Conservation (phyloP, 1,284 basidiomycete genomes). For the Cryptococcus sp. region DNA sequence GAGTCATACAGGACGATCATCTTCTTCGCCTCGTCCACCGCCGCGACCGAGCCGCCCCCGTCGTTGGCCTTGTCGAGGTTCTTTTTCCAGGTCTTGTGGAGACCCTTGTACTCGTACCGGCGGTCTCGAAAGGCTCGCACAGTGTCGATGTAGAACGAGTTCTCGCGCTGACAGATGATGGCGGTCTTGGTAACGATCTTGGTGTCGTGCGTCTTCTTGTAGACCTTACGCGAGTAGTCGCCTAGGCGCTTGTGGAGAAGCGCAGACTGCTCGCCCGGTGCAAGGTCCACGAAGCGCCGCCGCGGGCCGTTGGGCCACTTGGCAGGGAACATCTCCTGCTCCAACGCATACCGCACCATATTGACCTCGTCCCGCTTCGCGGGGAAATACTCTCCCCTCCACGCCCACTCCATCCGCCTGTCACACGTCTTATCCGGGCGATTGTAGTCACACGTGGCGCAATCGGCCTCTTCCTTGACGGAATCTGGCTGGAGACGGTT, state of each 20-base stretch:
- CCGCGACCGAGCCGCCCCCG: slow-evolving; percentile 69
- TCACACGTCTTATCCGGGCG: slow-evolving; percentile 94
- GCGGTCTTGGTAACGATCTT: slow-evolving; percentile 91
- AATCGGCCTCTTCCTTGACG: slow-evolving; percentile 92
- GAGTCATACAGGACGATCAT: slow-evolving; percentile 99
- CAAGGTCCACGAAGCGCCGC: slow-evolving; percentile 79
- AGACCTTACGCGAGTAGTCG: slow-evolving; percentile 97
- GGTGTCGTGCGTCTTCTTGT: slow-evolving; percentile 99
- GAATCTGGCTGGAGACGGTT: slow-evolving; percentile 98
- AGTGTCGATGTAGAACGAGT: slow-evolving; percentile 99
- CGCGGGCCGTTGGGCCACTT: slow-evolving; percentile 69
- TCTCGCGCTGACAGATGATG: slow-evolving; percentile 97
- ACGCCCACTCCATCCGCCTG: slow-evolving; percentile 93
- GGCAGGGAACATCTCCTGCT: slow-evolving; percentile 89
- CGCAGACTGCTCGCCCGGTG: slow-evolving; percentile 82
- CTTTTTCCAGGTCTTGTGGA: slow-evolving; percentile 99
- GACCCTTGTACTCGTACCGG: slow-evolving; percentile 97
- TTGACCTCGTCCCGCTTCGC: slow-evolving; percentile 97
- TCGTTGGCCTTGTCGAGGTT: slow-evolving; percentile 75
- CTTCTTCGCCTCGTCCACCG: slow-evolving; percentile 95
- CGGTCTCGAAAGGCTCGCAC: slow-evolving; percentile 96
- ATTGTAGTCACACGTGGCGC: slow-evolving; percentile 98
- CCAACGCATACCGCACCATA: slow-evolving; percentile 97
- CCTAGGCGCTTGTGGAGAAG: slow-evolving; percentile 94
- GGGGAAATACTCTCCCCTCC: slow-evolving; percentile 98